A percentile compares a stretch with the other conserved stretches of the same genome.
Conservation (phyloP, 257 asterid genomes). For the Fraxinus excelsior region DNA sequence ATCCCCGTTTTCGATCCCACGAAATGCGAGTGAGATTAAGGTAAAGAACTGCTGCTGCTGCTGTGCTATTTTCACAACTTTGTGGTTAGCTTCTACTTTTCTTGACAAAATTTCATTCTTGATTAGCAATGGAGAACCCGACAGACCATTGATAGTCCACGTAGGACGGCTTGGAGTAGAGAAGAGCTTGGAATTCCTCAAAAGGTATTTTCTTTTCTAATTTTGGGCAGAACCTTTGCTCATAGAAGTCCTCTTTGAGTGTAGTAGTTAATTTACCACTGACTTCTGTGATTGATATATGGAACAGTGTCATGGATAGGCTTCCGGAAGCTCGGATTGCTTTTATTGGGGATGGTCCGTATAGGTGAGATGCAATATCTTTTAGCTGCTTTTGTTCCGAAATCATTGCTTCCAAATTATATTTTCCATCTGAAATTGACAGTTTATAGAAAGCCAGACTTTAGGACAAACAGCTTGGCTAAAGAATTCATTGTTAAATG, state of each 20-base stretch:
- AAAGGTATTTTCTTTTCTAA: slow-evolving; percentile 47
- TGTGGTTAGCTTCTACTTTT: neutral
- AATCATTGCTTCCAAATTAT: too few relatives aligned
- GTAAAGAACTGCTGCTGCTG: slow-evolving; percentile 31
- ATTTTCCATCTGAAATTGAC: neutral
- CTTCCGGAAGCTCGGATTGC: slow-evolving; percentile 92
- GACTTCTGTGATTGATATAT: slow-evolving; percentile 24
- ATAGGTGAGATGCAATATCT: slow-evolving; percentile 56
- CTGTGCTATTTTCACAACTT: slow-evolving; percentile 2
- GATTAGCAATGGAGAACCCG: slow-evolving; percentile 82
- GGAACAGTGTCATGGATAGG: slow-evolving; percentile 84
- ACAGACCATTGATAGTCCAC: slow-evolving; percentile 82
- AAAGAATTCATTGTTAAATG: neutral
- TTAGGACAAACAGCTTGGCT: neutral
- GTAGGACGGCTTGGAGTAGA: slow-evolving; percentile 94
- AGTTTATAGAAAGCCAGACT: neutral
- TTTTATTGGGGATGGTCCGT: slow-evolving; percentile 91
- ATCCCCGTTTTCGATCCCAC: slow-evolving; percentile 62
- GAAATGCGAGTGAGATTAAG: slow-evolving; percentile 83
- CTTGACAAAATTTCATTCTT: slow-evolving; percentile 24
- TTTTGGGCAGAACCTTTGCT: slow-evolving; percentile 7
- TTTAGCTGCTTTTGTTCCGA: neutral
- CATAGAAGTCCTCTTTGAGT: neutral
- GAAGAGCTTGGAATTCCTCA: slow-evolving; percentile 90
- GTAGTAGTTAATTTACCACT: slow-evolving; percentile 16